A percentile compares a stretch with the other conserved stretches of the same genome.
phyloP scores from a whole-genome alignment of 208 protist species.

The Acanthamoeba rhysodes region DNA sequence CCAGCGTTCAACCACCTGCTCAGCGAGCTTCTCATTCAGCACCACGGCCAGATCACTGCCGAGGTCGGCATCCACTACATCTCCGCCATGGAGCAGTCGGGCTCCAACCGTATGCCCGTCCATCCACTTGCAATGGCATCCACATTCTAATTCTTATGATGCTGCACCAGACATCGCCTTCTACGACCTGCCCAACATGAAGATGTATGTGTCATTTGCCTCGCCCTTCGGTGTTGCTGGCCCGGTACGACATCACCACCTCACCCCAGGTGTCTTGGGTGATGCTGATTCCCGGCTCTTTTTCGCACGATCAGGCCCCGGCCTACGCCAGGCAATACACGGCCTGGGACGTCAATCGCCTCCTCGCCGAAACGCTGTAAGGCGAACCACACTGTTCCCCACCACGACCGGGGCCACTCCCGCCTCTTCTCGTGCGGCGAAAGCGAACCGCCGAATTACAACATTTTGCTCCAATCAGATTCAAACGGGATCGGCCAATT shows the following conservation, averaged over 20 bases:
- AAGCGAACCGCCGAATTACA: neutral
- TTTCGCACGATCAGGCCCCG: neutral
- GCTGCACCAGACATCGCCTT: conserved; percentile 70
- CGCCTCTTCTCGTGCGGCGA: neutral
- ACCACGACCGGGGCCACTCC: too few species aligned
- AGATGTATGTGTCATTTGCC: conserved; percentile 72
- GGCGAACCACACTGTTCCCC: neutral
- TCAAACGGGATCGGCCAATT: neutral
- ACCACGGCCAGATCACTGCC: conserved; percentile 78
- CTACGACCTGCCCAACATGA: conserved; percentile 76
- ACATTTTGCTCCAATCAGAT: neutral
- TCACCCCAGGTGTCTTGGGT: too few species aligned
- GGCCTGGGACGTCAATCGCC: neutral
- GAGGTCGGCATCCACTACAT: conserved; percentile 77
- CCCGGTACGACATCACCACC: neutral
- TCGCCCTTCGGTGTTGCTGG: neutral
- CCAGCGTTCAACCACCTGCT: conserved; percentile 73
- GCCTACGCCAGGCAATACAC: conserved; percentile 18
- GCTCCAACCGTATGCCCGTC: neutral
- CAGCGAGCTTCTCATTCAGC: conserved; percentile 44
- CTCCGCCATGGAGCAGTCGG: conserved; percentile 59
- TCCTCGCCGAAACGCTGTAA: neutral
- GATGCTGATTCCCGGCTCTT: neutral
- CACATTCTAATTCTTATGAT: neutral
- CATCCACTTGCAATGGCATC: neutral